These are phyloP conservation scores for Tylopilus felleus DNA, from an alignment of 768 basidiomycete genomes.

Conservation along the genomic window DNA sequence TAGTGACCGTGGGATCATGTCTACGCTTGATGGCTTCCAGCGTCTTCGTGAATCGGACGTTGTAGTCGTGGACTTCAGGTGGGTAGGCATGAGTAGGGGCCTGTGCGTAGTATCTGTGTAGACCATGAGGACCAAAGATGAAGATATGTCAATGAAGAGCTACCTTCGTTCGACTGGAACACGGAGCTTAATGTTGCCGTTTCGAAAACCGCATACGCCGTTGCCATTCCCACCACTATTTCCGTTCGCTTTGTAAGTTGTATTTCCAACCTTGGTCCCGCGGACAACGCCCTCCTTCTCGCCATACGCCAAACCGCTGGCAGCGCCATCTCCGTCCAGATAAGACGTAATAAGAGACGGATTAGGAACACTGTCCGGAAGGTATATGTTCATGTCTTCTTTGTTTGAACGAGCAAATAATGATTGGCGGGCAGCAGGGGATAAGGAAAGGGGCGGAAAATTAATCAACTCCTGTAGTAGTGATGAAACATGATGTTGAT, in stretches of 20 bases:
- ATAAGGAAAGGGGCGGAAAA: conserved; percentile 13
- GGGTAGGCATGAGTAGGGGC: conserved; percentile 72
- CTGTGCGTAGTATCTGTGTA: conserved; percentile 78
- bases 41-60: conserved; percentile 81
- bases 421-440: conserved; percentile 13
- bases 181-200: conserved; percentile 14
- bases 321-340: conserved; percentile 29
- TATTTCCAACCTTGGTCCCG: conserved; percentile 12
- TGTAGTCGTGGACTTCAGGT: conserved; percentile 91
- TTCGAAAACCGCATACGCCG: conserved; percentile 13
- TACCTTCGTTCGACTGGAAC: conserved; percentile 18
- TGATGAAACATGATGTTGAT: background rate
- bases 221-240: conserved; percentile 19
- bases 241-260: conserved; percentile 18
- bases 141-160: background rate
- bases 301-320: conserved; percentile 12
- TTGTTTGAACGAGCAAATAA: conserved; percentile 8
- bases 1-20: conserved; percentile 97
- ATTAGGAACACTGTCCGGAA: conserved; percentile 14
- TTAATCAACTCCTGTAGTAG: conserved; percentile 8
- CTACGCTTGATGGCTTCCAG: conserved; percentile 87
- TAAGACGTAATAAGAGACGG: conserved; percentile 17
- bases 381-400: conserved; percentile 16
- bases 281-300: conserved; percentile 9
- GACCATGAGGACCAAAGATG: conserved; percentile 4